Evolutionary conservation across 345 rosid species (phyloP), one percentile per base, ranked within the genome.

Genomic region (Euclidium syriacum): DNA sequence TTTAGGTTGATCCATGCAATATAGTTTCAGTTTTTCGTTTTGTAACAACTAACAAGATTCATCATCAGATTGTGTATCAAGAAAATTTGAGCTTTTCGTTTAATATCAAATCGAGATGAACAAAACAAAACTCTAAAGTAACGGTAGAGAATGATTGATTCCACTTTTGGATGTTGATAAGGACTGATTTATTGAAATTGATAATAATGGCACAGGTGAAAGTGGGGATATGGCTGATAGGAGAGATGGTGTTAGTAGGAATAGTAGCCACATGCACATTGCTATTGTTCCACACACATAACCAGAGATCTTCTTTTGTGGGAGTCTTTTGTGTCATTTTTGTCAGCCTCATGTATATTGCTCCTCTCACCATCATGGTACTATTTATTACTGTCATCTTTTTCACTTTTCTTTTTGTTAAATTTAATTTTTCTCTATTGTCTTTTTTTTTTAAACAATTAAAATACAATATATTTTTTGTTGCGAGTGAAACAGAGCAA

Each of bases 321-420:
- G 76, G 76, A 65, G 60, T 72, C 39, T 26, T 72, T 52, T 58
- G 72, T 66, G 72, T 72, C 43, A 60, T 72, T 43, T 72, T 72
- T 65, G 52, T 65, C 46, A 65, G 65, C 23, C 46, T 80, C 24
- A 87, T 82, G 88, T 80, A 83, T 32, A 58, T 73, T 40, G 78
- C 95, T 7, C 95, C 91, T 14, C 84, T 85, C 42, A 60, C 76
- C n/a, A 53, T 83, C 65, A 67, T 80, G 86, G 87, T 82, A 82
- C 16, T 55, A 36, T 36, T 42, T 35, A 26, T 54, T 26, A 8
- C 6, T n/a, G 33, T 17, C 3, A 22, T 34, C 27, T 48, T 20
- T 2, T 19, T 25, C 29, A 27, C 19, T 10, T 16, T 5, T 15
- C 6, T 20, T 46, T 1, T 15, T 26, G n/a, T n/a, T n/a, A n/a